Evolutionary conservation across 2,329 filamentous ascomycete genomes (phyloP).

Genomic region (Nemania sp.): DNA sequence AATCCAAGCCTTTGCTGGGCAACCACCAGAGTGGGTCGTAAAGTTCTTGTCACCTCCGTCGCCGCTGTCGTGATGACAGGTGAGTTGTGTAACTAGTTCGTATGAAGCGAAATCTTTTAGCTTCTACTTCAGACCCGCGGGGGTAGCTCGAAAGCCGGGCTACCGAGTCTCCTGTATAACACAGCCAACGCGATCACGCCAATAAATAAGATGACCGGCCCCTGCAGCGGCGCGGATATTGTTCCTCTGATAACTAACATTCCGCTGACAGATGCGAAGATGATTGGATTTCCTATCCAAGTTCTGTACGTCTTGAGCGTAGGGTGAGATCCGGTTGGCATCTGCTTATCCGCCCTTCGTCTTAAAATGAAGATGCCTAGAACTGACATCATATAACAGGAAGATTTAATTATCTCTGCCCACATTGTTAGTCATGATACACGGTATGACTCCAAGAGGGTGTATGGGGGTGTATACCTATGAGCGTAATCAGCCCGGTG

Average conservation of each 20-base stretch:
- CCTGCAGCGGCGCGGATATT: conserved; percentile 36
- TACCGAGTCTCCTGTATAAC: conserved; percentile 32
- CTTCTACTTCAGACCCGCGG: conserved; percentile 26
- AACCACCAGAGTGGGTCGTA: conserved; percentile 20
- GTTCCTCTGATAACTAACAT: conserved; percentile 36
- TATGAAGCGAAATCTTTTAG: conserved; percentile 20
- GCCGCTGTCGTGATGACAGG: conserved; percentile 20
- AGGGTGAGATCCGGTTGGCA: conserved; percentile 19
- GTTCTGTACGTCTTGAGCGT: conserved; percentile 34
- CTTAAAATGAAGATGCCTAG: conserved; percentile 34
- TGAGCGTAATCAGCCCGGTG: conserved; percentile 35
- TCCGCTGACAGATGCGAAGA: conserved; percentile 34
- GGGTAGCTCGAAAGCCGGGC: conserved; percentile 29
- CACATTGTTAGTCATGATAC: conserved; percentile 23
- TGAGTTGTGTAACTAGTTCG: conserved; percentile 13
- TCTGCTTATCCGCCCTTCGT: conserved; percentile 25
- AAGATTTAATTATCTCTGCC: conserved; percentile 34
- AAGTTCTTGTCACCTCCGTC: conserved; percentile 9
- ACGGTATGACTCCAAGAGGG: neutral
- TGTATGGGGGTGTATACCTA: conserved; percentile 27
- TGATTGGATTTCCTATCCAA: conserved; percentile 34
- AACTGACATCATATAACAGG: conserved; percentile 35
- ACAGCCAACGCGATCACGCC: conserved; percentile 33
- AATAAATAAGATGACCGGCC: conserved; percentile 36
- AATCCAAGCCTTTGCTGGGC: conserved; percentile 16